phyloP scores from a whole-genome alignment of 495 filamentous ascomycete genomes.

The Cercophora samala region DNA sequence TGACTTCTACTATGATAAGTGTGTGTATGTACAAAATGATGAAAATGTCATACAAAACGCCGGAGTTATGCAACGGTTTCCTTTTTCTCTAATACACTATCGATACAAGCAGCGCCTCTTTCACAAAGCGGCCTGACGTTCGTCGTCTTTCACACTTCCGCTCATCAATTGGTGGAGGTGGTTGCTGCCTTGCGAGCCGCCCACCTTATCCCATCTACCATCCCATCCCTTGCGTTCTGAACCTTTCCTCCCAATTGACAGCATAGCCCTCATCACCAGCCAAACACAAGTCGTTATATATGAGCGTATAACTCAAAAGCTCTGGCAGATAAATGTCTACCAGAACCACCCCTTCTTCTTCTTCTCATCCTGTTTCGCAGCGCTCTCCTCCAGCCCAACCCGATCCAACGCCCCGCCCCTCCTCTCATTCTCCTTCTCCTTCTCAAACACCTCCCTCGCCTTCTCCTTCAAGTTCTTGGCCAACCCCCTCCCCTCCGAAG shows the following conservation, averaged over 20 bases:
- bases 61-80: neutral
- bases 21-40: neutral
- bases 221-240: neutral
- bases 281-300: neutral
- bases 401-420: conserved; percentile 49
- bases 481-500: conserved; percentile 35
- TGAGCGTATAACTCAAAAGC: neutral
- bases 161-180: neutral
- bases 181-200: neutral
- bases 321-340: neutral
- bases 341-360: conserved; percentile 16
- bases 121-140: neutral
- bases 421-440: conserved; percentile 48
- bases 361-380: neutral
- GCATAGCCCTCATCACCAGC: neutral
- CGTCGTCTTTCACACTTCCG: neutral
- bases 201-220: neutral
- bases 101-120: neutral
- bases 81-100: conserved; percentile 1
- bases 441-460: conserved; percentile 47
- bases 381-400: conserved; percentile 36
- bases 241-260: neutral
- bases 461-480: conserved; percentile 28
- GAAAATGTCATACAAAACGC: neutral
- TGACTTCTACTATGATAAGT: neutral